Evolutionary conservation across 805 yeast genomes (phyloP), one percentile per base, ranked within the genome.

Genomic region (Cyberlindnera euphorbiae): DNA sequence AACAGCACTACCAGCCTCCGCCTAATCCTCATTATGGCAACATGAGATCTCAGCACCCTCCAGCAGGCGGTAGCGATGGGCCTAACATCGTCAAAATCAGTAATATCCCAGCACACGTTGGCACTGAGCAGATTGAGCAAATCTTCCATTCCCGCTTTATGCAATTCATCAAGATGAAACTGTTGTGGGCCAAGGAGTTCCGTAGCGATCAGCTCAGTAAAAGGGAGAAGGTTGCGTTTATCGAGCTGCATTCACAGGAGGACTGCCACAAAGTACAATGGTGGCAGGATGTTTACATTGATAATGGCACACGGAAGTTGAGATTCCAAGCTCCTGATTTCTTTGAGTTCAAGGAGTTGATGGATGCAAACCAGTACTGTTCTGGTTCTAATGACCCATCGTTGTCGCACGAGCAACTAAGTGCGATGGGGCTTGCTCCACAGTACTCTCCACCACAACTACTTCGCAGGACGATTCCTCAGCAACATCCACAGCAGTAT

Each of bases 61-160:
- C n/a, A n/a, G n/a, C n/a, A n/a, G n/a, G n/a, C n/a, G 22, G 22
- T 8, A 19, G 22, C 9, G 22, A 9, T 8, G 22, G 22, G 9
- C 89, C 89, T 2, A 81, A 67, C 53, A 80, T 81, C 38, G 74
- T 75, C 30, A 82, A 80, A 52, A 65, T 83, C 36, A 56, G 73
- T 6, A 76, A 78, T 42, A 56, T 83, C 25, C 85, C 88, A 0
- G 63, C 73, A 3, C 67, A 67, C 16, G 68, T 78, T 25, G 67
- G 73, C 34, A 67, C 73, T 16, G 62, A 62, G 34, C 68, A 73
- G 34, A 62, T 82, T 15, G 69, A 66, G 35, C 85, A 81, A 50
- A 60, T 82, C 24, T 78, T 82, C 54, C 64, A 68, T 34, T 75
- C 86, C 38, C 67, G 86, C 43, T 79, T 69, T 50, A 75, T 81